phyloP scores from a whole-genome alignment of 139 green algal genomes.

The Desmodesmus armatus region DNA sequence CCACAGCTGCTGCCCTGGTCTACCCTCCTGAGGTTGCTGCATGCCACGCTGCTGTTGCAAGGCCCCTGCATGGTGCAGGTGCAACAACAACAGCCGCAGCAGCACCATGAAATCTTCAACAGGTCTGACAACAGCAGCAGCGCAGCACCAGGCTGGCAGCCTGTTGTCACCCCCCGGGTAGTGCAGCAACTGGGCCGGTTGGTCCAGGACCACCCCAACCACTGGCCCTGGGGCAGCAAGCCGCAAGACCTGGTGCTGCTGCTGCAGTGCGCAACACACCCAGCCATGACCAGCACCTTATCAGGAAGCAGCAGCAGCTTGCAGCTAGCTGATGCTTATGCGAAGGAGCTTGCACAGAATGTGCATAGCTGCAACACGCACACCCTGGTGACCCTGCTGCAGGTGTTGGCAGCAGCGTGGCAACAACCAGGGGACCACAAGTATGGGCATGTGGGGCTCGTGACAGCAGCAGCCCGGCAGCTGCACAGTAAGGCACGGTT shows the following conservation, averaged over 20 bases:
- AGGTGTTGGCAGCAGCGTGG: background rate
- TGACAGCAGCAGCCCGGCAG: conserved; percentile 5
- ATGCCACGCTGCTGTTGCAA: no score
- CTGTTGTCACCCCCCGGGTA: no score
- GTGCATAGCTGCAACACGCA: background rate
- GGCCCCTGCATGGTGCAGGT: no score
- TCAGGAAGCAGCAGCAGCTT: conserved; percentile 10
- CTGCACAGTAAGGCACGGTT: conserved; percentile 14
- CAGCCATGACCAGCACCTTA: no score
- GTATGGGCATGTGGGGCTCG: conserved; percentile 13
- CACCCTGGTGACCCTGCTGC: conserved; percentile 14
- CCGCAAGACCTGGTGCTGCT: conserved; percentile 43
- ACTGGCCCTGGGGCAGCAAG: no score
- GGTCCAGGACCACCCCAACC: no score
- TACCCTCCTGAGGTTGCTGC: no score
- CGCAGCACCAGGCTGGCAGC: background rate
- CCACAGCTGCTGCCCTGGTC: conserved; percentile 10
- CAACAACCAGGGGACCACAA: background rate
- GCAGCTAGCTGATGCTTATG: conserved; percentile 46
- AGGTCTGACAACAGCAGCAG: background rate
- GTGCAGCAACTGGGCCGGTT: conserved; percentile 30
- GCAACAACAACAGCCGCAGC: no score
- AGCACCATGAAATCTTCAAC: background rate
- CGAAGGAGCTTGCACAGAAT: background rate
- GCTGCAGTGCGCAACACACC: conserved; percentile 41